A percentile compares a stretch with the other conserved stretches of the same genome.
phyloP scores from a whole-genome alignment of 768 basidiomycete genomes.

The Tremella mesenterica region DNA sequence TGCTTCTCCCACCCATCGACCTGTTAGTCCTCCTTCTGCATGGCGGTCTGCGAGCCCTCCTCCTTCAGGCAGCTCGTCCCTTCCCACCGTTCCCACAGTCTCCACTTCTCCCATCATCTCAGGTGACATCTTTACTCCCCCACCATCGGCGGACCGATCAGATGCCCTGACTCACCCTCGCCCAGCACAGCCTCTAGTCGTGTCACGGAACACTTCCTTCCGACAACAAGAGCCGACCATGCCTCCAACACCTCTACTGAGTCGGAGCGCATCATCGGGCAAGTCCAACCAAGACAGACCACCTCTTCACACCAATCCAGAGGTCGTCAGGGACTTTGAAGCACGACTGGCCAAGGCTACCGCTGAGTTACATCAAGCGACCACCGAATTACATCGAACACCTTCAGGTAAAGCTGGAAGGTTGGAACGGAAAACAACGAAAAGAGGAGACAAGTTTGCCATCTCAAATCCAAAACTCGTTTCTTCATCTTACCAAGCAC shows the following conservation, averaged over 20 bases:
- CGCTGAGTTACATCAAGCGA: conserved; percentile 28
- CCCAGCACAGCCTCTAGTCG: too few relatives aligned
- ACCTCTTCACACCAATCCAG: conserved; percentile 10
- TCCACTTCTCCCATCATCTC: background rate
- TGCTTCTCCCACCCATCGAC: background rate
- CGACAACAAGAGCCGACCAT: too few relatives aligned
- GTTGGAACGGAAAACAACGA: conserved; percentile 26
- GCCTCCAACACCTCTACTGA: background rate
- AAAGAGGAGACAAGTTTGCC: conserved; percentile 20
- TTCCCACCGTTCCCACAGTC: background rate
- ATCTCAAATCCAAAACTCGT: conserved; percentile 33
- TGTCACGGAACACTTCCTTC: too few relatives aligned
- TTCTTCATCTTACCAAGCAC: conserved; percentile 27
- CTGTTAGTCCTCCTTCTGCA: background rate
- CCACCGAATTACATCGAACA: conserved; percentile 28
- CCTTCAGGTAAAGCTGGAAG: conserved; percentile 15
- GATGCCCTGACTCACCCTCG: too few relatives aligned
- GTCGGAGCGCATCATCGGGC: conserved; percentile 1
- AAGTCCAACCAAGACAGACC: too few relatives aligned
- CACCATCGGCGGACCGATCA: too few relatives aligned
- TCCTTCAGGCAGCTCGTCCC: background rate
- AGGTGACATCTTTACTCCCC: background rate
- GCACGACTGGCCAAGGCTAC: conserved; percentile 36
- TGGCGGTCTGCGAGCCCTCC: background rate
- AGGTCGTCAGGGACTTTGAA: conserved; percentile 28